Evolutionary conservation across 2,329 filamentous ascomycete species (phyloP).

Genomic region (Neocatenulostroma microsporum): DNA sequence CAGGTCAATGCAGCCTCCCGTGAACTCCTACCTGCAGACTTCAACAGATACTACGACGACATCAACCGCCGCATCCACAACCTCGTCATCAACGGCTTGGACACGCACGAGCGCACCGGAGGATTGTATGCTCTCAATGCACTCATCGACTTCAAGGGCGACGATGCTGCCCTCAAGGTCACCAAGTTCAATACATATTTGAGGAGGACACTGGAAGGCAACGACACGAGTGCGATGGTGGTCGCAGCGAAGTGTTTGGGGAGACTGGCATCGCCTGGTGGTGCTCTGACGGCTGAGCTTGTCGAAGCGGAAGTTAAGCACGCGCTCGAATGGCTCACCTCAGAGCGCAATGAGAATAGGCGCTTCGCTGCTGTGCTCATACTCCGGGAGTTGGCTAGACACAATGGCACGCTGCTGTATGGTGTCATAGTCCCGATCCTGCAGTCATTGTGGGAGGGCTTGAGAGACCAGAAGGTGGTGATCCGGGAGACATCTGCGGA

Average conservation of each 20-base stretch:
- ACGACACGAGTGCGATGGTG: constrained; percentile 84
- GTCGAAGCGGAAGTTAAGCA: constrained; percentile 97
- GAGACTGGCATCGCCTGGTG: constrained; percentile 83
- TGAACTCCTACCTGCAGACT: constrained; percentile 74
- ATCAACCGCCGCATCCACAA: constrained; percentile 58
- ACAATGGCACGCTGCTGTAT: constrained; percentile 92
- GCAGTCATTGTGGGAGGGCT: constrained; percentile 89
- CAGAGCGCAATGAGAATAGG: constrained; percentile 85
- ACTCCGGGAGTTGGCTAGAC: constrained; percentile 80
- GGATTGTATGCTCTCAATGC: constrained; percentile 87
- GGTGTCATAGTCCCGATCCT: constrained; percentile 92
- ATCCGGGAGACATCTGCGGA: constrained; percentile 89
- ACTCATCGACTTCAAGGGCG: constrained; percentile 91
- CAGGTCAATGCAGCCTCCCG: constrained; percentile 26
- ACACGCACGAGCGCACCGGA: constrained; percentile 80
- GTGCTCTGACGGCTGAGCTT: constrained; percentile 86
- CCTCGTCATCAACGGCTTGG: constrained; percentile 76
- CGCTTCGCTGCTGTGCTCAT: constrained; percentile 89
- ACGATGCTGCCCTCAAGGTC: constrained; percentile 87
- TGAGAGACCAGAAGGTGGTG: constrained; percentile 80
- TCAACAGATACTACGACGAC: constrained; percentile 61
- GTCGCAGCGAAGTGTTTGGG: constrained; percentile 83
- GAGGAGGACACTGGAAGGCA: constrained; percentile 77
- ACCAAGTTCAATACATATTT: constrained; percentile 90
- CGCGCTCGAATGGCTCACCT: constrained; percentile 92